A percentile compares a stretch with the other conserved stretches of the same genome.
Evolutionary conservation across 306 rosid species (phyloP).

Genomic region (Astragalus glycyphyllos): DNA sequence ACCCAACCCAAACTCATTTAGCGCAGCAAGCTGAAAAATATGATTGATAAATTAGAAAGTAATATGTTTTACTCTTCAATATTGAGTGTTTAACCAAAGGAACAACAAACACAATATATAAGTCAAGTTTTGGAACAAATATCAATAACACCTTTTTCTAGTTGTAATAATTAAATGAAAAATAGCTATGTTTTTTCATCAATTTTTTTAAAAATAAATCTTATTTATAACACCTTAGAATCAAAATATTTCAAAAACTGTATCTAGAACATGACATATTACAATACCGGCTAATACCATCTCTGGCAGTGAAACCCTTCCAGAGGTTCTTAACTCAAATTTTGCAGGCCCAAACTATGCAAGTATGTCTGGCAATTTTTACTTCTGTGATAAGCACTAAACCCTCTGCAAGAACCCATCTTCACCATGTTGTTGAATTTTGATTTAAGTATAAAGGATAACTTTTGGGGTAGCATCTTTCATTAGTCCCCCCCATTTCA

Average conservation of each 20-base stretch:
- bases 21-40: conserved; percentile 65
- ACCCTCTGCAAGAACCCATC: no score
- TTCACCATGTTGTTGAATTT: neutral
- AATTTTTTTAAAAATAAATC: no score
- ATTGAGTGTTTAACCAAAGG: neutral
- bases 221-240: no score
- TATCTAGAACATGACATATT: neutral
- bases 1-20: conserved; percentile 89
- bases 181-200: no score
- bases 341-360: no score
- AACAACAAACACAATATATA: conserved; percentile 2
- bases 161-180: neutral
- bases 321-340: no score
- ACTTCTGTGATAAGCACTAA: no score
- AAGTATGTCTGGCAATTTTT: no score
- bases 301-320: neutral
- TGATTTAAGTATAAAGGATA: conserved; percentile 10
- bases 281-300: neutral
- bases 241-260: neutral
- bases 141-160: neutral
- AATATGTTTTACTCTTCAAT: conserved; percentile 2
- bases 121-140: neutral
- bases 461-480: neutral
- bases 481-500: conserved; percentile 14
- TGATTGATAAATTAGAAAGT: conserved; percentile 25